Evolutionary conservation across 345 rosid species (phyloP).

Genomic region (Crucihimalaya himalaica): DNA sequence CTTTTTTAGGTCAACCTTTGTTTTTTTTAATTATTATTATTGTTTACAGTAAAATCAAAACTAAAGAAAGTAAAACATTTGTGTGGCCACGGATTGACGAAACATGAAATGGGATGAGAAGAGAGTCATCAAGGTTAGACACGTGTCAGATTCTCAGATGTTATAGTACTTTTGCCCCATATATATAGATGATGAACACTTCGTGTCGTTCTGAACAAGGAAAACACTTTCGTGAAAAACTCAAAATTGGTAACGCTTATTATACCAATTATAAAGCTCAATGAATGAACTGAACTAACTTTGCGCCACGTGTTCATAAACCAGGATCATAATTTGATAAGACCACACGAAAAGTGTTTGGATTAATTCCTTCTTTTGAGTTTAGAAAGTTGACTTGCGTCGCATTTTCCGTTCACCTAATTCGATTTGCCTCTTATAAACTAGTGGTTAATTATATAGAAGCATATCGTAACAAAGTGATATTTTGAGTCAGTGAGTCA

Average conservation of each 20-base stretch:
- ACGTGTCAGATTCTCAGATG: constrained; percentile 9
- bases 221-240: background rate
- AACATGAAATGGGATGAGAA: background rate
- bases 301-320: constrained; percentile 2
- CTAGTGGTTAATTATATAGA: background rate
- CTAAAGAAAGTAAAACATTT: background rate
- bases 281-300: constrained; percentile 16
- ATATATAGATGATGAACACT: constrained; percentile 12
- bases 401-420: constrained; percentile 20
- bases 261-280: background rate
- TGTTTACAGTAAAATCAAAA: background rate
- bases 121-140: background rate
- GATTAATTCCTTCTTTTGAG: constrained; percentile 5
- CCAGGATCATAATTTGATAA: constrained; percentile 14
- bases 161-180: constrained; percentile 2
- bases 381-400: constrained; percentile 9
- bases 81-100: constrained; percentile 18
- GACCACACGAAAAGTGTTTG: constrained; percentile 26
- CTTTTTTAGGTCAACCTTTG: constrained; percentile 3
- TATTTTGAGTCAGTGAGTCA: background rate
- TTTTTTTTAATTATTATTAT: background rate
- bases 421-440: constrained; percentile 5
- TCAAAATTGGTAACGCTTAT: constrained; percentile 8
- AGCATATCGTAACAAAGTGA: background rate
- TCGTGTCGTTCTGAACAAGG: constrained; percentile 18